phyloP scores from a whole-genome alignment of 2,329 filamentous ascomycete species.

The Neocatenulostroma microsporum region DNA sequence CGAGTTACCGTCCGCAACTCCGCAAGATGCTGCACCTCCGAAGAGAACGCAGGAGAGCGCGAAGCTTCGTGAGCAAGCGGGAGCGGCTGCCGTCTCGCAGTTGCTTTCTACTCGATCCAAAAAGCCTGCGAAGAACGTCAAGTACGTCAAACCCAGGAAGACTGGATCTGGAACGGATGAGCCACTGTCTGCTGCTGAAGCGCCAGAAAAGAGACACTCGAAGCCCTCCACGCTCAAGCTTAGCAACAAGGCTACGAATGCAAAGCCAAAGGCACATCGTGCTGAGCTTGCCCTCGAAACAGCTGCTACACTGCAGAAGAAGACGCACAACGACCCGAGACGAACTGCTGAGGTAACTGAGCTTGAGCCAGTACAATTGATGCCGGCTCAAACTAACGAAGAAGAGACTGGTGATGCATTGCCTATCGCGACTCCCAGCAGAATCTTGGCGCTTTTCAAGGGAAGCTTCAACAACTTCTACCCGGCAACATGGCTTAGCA shows the following conservation, averaged over 20 bases:
- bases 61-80: constrained; percentile 29
- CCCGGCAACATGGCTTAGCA: constrained; percentile 51
- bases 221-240: neutral
- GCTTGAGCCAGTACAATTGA: neutral
- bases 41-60: constrained; percentile 20
- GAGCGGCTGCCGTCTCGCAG: constrained; percentile 28
- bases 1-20: constrained; percentile 13
- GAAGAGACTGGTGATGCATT: too few species aligned
- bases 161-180: too few species aligned
- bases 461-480: constrained; percentile 47
- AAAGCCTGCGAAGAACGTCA: neutral
- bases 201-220: neutral
- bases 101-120: constrained; percentile 14
- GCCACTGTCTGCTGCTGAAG: too few species aligned
- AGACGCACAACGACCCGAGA: neutral
- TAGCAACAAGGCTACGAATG: neutral
- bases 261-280: neutral
- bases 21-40: constrained; percentile 11
- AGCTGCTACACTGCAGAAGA: neutral
- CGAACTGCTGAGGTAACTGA: neutral
- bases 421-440: constrained; percentile 36
- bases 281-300: neutral
- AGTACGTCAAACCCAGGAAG: constrained; percentile 5
- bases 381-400: too few species aligned
- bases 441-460: constrained; percentile 53